These are phyloP conservation scores for Thyridium curvatum DNA, from an alignment of 2,329 filamentous ascomycete genomes.

Conservation along the genomic window DNA sequence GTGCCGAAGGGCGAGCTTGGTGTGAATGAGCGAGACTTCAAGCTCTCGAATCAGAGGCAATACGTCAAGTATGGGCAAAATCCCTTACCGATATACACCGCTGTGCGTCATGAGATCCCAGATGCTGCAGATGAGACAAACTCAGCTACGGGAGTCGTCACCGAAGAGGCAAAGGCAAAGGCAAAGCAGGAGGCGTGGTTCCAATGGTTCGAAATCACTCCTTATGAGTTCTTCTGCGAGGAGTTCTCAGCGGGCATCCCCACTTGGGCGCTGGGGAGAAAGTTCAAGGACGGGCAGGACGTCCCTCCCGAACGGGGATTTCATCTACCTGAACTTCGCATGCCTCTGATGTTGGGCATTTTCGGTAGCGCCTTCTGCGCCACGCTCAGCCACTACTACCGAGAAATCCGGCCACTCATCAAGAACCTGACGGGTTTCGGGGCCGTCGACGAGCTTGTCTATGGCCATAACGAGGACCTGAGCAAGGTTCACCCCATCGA, in stretches of 20 bases:
- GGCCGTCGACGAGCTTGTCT: conserved; percentile 74
- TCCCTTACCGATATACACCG: conserved; percentile 91
- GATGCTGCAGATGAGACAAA: conserved; percentile 18
- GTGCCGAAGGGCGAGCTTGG: conserved; percentile 80
- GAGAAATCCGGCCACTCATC: conserved; percentile 80
- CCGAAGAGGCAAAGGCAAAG: conserved; percentile 44
- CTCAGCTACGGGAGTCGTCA: too few relatives aligned
- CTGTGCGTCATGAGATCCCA: conserved; percentile 92
- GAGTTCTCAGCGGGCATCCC: conserved; percentile 89
- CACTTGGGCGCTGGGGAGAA: conserved; percentile 84
- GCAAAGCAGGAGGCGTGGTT: conserved; percentile 76
- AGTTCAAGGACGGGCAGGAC: conserved; percentile 67
- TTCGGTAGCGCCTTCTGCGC: conserved; percentile 97
- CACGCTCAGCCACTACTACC: conserved; percentile 92
- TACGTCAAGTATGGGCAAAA: conserved; percentile 73
- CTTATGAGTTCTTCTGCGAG: conserved; percentile 93
- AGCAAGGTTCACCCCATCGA: conserved; percentile 93
- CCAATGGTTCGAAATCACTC: conserved; percentile 95
- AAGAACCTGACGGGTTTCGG: conserved; percentile 68
- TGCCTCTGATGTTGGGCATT: conserved; percentile 84
- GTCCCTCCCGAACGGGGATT: conserved; percentile 57
- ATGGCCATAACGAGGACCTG: conserved; percentile 75
- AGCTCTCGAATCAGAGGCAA: conserved; percentile 78
- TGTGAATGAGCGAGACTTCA: conserved; percentile 73
- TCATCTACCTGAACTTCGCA: conserved; percentile 74